Evolutionary conservation across 2,329 filamentous ascomycete genomes (phyloP).

Genomic region (Trichoderma sp.): DNA sequence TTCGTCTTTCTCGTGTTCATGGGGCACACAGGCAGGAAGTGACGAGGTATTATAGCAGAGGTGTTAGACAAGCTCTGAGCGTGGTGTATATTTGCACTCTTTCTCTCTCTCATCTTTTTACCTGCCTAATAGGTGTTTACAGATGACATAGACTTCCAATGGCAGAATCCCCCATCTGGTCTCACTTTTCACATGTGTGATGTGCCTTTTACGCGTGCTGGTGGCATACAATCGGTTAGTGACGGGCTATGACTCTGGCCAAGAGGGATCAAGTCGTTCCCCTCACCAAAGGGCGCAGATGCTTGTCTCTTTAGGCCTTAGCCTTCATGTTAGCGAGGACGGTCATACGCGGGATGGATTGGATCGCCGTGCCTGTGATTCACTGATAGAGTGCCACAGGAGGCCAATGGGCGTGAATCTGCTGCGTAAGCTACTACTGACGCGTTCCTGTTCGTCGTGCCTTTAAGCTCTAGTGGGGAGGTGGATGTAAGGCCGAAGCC

Average conservation of each 20-base stretch:
- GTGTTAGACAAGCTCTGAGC: background rate
- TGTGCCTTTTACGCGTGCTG: background rate
- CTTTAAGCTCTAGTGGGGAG: background rate
- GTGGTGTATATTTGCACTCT: background rate
- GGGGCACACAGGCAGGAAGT: background rate
- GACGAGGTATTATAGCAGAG: background rate
- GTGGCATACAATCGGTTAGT: background rate
- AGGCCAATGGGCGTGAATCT: background rate
- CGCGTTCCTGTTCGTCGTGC: background rate
- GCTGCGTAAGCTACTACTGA: background rate
- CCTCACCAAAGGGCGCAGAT: slow-evolving; percentile 22
- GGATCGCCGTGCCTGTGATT: background rate
- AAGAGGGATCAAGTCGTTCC: background rate
- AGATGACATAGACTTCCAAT: slow-evolving; percentile 3
- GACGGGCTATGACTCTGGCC: background rate
- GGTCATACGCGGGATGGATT: background rate
- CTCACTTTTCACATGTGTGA: background rate
- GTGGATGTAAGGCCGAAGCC: slow-evolving; percentile 3
- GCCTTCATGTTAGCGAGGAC: background rate
- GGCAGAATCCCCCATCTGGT: background rate
- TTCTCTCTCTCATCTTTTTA: no score
- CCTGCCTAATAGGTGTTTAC: background rate
- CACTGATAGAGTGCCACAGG: background rate
- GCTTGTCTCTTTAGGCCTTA: slow-evolving; percentile 2
- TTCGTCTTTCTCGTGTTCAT: background rate